These are phyloP conservation scores for Phytophthora brassicae DNA, from an alignment of 352 stramenopile genomes.

Conservation along the genomic window DNA sequence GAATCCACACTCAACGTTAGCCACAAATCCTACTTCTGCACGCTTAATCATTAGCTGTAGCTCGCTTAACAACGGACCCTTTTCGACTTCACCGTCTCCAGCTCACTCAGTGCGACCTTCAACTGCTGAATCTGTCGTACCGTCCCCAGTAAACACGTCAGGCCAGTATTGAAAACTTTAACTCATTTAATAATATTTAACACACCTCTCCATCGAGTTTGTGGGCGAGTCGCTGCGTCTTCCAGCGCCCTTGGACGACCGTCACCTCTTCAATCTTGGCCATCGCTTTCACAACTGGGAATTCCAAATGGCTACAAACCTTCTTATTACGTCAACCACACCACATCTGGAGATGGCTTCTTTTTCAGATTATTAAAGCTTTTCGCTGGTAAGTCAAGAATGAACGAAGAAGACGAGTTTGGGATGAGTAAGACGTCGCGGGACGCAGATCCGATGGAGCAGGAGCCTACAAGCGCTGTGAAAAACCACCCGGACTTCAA, in stretches of 20 bases:
- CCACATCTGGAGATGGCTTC: neutral
- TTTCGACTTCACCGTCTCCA: constrained; percentile 69
- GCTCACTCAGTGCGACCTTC: constrained; percentile 69
- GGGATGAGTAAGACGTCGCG: constrained; percentile 60
- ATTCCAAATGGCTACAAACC: neutral
- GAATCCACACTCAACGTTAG: neutral
- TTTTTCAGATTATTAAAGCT: too few species aligned
- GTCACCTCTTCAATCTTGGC: constrained; percentile 36
- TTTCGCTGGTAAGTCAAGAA: constrained; percentile 2
- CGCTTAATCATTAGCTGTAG: too few species aligned
- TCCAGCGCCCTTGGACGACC: constrained; percentile 38
- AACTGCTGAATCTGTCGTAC: constrained; percentile 68
- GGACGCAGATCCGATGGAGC: constrained; percentile 70
- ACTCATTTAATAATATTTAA: too few species aligned
- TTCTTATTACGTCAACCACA: neutral
- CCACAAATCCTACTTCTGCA: too few species aligned
- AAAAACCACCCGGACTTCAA: constrained; percentile 74
- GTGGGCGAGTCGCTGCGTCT: constrained; percentile 40
- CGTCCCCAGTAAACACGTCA: neutral
- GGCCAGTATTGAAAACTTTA: too few species aligned
- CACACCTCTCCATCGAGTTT: constrained; percentile 48
- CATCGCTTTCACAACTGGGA: constrained; percentile 18
- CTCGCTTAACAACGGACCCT: constrained; percentile 58
- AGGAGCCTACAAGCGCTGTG: constrained; percentile 48
- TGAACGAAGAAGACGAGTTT: constrained; percentile 75